Evolutionary conservation across 805 yeast species (phyloP).

Genomic region (Candida bentonensis): DNA sequence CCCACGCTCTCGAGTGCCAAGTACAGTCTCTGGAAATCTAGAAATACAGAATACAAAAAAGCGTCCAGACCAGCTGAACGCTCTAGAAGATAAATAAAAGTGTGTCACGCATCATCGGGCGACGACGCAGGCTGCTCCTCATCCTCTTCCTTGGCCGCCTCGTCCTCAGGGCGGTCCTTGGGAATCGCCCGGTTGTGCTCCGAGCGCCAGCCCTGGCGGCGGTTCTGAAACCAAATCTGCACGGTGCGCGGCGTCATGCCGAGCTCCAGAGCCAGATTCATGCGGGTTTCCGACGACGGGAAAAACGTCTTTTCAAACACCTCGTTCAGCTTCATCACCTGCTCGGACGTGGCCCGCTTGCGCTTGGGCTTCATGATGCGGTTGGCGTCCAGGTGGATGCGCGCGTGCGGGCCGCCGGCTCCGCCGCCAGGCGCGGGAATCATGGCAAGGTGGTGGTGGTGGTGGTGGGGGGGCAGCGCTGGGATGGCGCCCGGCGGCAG

Average conservation of each 20-base stretch:
- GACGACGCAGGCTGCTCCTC: too few species aligned
- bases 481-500: neutral
- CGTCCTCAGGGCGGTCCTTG: conserved; percentile 6
- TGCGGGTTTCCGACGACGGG: conserved; percentile 61
- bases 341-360: conserved; percentile 69
- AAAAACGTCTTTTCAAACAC: conserved; percentile 68
- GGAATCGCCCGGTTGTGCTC: conserved; percentile 13
- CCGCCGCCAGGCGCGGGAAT: neutral
- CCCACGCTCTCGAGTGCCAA: too few species aligned
- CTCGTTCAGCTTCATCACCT: conserved; percentile 48
- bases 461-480: conserved; percentile 1
- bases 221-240: conserved; percentile 87
- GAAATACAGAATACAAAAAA: too few species aligned
- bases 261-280: conserved; percentile 55
- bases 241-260: conserved; percentile 78
- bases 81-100: neutral
- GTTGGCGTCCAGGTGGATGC: conserved; percentile 4
- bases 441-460: neutral
- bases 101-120: too few species aligned
- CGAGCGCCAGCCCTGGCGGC: conserved; percentile 33
- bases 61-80: too few species aligned
- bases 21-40: too few species aligned
- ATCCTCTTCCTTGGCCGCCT: too few species aligned
- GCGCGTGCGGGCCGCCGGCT: neutral
- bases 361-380: conserved; percentile 31